A percentile compares a stretch with the other conserved stretches of the same genome.
Conservation (phyloP, 2,329 filamentous ascomycete genomes). For the Xylariaceae sp. region DNA sequence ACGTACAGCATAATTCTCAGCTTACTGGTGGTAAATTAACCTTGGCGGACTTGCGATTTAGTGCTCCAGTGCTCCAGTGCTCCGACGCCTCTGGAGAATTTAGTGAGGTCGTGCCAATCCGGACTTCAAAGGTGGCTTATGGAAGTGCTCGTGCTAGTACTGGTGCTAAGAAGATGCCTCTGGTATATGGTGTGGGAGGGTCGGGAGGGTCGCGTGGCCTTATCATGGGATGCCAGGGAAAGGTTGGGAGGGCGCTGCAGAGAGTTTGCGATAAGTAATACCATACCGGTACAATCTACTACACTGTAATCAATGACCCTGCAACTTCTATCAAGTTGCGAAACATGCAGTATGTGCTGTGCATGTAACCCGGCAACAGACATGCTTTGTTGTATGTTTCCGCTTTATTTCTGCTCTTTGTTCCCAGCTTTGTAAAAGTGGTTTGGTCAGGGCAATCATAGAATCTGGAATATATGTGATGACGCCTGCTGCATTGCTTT, state of each 20-base stretch:
- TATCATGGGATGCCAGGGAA: slow-evolving; percentile 19
- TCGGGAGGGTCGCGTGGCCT: slow-evolving; percentile 20
- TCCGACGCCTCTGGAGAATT: slow-evolving; percentile 14
- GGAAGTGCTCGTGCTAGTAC: too few species aligned
- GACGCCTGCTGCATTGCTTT: slow-evolving; percentile 8
- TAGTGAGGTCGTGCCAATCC: slow-evolving; percentile 6
- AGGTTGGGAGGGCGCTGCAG: neutral
- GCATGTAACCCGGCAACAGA: slow-evolving; percentile 11
- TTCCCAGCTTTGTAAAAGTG: neutral
- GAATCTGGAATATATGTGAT: neutral
- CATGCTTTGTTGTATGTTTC: neutral
- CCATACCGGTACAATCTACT: slow-evolving; percentile 7
- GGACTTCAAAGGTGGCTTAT: slow-evolving; percentile 4
- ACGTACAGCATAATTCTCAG: slow-evolving; percentile 7
- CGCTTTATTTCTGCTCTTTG: neutral
- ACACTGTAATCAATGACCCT: slow-evolving; percentile 19
- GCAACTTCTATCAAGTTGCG: neutral
- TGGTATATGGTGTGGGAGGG: neutral
- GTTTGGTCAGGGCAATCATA: too few species aligned
- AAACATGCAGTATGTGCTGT: slow-evolving; percentile 2
- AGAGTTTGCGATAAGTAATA: slow-evolving; percentile 16
- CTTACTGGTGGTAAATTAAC: slow-evolving; percentile 24
- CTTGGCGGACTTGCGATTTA: slow-evolving; percentile 4
- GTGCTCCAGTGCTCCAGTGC: slow-evolving; percentile 4
- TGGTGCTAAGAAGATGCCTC: neutral